A percentile compares a stretch with the other conserved stretches of the same genome.
Evolutionary conservation across 2,329 filamentous ascomycete species (phyloP).

Genomic region (Aspergillus hiratsukae): DNA sequence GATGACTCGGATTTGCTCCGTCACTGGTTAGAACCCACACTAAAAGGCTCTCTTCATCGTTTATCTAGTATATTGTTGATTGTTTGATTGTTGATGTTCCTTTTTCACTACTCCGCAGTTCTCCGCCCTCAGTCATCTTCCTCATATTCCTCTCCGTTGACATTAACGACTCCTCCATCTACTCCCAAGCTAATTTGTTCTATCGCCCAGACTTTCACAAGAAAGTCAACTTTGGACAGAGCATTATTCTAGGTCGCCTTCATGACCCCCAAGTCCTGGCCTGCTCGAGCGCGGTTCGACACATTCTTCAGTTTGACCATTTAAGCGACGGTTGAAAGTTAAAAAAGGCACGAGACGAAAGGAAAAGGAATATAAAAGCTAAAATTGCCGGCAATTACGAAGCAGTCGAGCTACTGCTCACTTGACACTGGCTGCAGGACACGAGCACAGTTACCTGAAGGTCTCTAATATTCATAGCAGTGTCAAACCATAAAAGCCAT

Average conservation of each 20-base stretch:
- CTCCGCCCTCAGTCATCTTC: neutral
- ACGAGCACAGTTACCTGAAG: neutral
- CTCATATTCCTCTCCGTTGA: neutral
- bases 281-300: neutral
- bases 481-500: conserved; percentile 12
- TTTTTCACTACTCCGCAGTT: neutral
- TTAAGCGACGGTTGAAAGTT: neutral
- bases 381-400: neutral
- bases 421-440: neutral
- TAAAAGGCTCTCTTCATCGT: neutral
- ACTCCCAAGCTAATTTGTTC: neutral
- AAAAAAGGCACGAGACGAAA: neutral
- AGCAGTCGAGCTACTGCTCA: neutral
- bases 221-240: neutral
- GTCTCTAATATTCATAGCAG: neutral
- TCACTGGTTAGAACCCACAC: neutral
- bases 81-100: neutral
- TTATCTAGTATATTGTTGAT: neutral
- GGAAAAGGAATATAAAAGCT: neutral
- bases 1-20: neutral
- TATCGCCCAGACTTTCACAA: neutral
- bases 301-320: neutral
- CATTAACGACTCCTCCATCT: neutral
- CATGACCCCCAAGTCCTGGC: neutral
- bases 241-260: neutral